phyloP scores from a whole-genome alignment of 441 rosid genomes.

The Adansonia grandidieri region DNA sequence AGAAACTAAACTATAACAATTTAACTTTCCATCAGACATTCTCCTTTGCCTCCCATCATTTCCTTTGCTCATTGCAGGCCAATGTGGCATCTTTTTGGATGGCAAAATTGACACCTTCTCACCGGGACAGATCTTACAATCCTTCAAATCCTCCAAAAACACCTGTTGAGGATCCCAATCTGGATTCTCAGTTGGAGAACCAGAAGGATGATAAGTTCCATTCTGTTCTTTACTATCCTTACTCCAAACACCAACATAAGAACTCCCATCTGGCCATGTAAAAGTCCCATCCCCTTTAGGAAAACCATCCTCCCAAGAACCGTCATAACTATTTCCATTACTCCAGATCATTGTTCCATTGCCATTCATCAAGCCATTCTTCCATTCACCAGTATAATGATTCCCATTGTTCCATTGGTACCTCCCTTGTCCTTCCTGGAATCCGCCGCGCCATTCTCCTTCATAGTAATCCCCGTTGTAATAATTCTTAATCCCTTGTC shows the following conservation, averaged over 20 bases:
- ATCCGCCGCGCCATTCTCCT: conserved; percentile 88
- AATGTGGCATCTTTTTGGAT: conserved; percentile 75
- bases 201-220: conserved; percentile 83
- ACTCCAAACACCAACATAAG: conserved; percentile 89
- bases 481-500: conserved; percentile 70
- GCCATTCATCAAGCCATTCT: conserved; percentile 71
- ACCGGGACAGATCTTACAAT: conserved; percentile 56
- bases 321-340: conserved; percentile 83
- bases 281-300: conserved; percentile 92
- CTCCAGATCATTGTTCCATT: conserved; percentile 85
- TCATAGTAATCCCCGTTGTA: conserved; percentile 80
- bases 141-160: conserved; percentile 54
- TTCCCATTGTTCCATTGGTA: conserved; percentile 87
- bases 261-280: conserved; percentile 77
- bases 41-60: conserved; percentile 49
- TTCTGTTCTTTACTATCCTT: conserved; percentile 70
- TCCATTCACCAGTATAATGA: conserved; percentile 82
- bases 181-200: conserved; percentile 46
- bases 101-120: conserved; percentile 70
- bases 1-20: conserved; percentile 40
- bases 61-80: conserved; percentile 47
- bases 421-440: conserved; percentile 86
- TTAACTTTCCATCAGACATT: conserved; percentile 68
- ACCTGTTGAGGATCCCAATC: conserved; percentile 85
- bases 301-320: conserved; percentile 84